Evolutionary conservation across 306 rosid species (phyloP).

Genomic region (Mucuna pruriens): DNA sequence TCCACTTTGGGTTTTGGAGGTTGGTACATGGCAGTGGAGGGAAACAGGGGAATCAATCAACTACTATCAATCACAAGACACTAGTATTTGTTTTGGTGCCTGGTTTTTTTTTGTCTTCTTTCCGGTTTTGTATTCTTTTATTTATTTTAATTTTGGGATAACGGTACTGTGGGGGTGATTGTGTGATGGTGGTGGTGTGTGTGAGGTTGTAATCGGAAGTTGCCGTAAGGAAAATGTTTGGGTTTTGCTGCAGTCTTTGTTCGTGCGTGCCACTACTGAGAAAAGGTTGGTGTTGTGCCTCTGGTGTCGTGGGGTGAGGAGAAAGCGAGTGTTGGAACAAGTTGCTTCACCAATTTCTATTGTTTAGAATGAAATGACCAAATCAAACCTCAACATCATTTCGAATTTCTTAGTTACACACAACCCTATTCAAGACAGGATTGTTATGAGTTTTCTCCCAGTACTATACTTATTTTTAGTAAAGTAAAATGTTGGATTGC

Average conservation of each 20-base stretch:
- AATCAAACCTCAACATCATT: background rate
- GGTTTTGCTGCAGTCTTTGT: background rate
- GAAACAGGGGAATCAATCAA: slow-evolving; percentile 4
- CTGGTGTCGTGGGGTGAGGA: background rate
- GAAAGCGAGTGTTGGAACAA: slow-evolving; percentile 18
- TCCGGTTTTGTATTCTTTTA: background rate
- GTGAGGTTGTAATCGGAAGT: background rate
- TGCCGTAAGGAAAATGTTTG: background rate
- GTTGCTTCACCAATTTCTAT: background rate
- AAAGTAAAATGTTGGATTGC: no score
- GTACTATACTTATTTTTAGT: no score
- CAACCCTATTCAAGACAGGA: background rate
- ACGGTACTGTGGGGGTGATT: background rate
- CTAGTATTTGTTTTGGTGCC: background rate
- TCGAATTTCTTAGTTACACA: background rate
- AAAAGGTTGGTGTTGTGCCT: background rate
- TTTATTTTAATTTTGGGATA: background rate
- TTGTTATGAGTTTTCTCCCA: background rate
- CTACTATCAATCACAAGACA: background rate
- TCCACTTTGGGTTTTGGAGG: slow-evolving; percentile 8
- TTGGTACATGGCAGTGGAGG: slow-evolving; percentile 7
- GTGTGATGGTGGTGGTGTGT: background rate
- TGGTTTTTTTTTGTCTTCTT: background rate
- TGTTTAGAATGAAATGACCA: background rate
- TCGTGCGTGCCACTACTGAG: background rate